Evolutionary conservation across 345 rosid genomes (phyloP).

Genomic region (Pugionium dolabratum): DNA sequence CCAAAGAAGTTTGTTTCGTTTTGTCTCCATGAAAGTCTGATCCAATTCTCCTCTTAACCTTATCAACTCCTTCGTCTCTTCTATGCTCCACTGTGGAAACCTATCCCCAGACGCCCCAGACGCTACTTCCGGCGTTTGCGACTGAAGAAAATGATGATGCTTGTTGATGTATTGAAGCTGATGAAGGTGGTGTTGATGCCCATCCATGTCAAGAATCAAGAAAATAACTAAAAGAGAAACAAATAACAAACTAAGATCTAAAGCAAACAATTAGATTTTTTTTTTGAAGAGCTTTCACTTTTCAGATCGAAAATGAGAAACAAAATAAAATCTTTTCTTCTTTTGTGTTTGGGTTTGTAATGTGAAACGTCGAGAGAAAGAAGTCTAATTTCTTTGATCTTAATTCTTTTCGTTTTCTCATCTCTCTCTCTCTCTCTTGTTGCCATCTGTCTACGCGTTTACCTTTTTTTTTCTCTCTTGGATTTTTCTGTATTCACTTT

Average conservation of each 20-base stretch:
- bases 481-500: background rate
- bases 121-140: slow-evolving; percentile 47
- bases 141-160: slow-evolving; percentile 47
- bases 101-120: slow-evolving; percentile 52
- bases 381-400: slow-evolving; percentile 35
- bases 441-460: slow-evolving; percentile 92
- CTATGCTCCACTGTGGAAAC: slow-evolving; percentile 95
- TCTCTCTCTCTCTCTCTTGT: slow-evolving; percentile 44
- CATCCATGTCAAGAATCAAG: slow-evolving; percentile 37
- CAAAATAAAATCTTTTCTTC: slow-evolving; percentile 26
- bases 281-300: slow-evolving; percentile 28
- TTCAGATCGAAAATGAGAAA: slow-evolving; percentile 37
- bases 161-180: slow-evolving; percentile 46
- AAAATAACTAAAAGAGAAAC: slow-evolving; percentile 23
- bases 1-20: slow-evolving; percentile 92
- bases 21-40: slow-evolving; percentile 89
- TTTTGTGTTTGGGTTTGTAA: slow-evolving; percentile 49
- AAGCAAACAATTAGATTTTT: slow-evolving; percentile 17
- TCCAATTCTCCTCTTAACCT: slow-evolving; percentile 80
- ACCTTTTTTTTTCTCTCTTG: slow-evolving; percentile 38
- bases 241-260: slow-evolving; percentile 24
- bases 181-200: slow-evolving; percentile 54
- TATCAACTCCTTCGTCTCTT: slow-evolving; percentile 86
- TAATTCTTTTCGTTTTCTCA: slow-evolving; percentile 39
- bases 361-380: slow-evolving; percentile 64